Base-by-base conservation (phyloP, 208 protist species). In the Leishmania gerbilli region DNA sequence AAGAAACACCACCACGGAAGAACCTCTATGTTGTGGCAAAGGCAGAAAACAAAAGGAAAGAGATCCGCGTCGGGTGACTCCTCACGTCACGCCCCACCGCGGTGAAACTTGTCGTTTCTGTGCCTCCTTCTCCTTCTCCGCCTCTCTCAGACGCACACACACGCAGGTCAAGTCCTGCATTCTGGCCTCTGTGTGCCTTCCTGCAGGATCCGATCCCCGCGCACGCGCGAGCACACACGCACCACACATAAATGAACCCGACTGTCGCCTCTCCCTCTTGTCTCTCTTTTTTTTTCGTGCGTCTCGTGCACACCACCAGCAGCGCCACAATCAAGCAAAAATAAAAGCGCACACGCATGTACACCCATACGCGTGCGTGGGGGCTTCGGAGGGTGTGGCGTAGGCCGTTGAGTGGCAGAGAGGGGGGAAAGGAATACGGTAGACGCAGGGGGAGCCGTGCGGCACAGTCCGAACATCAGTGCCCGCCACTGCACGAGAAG, bases 21-120 rank as follows among this genome's bases (percentile, higher is more conserved):
- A 77, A 21, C 24, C 34, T 77, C 74, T 51, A 51, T 77, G 74
- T 21, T 24, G 56, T 27, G n/a, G 40, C 56, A 78, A 56, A 64
- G 64, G 68, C 69, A 81, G 42, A 86, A 69, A 79, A 77, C 51
- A 53, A 82, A 65, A 55, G 78, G 21, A 62, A 79, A 72, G 49
- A 24, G 13, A 15, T 74, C 1, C 68, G 49, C 11, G 62, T 19
- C 6, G 11, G 37, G 55, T 37, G 27, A 1, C 45, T 37, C 45
- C 7, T 34, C 47, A 51, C 8, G 69, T 19, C 45, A 74, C 27
- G 69, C 69, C 49, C 49, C 21, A 17, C 69, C 13, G 47, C 69
- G 3, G 67, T 49, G 21, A 17, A 31, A 37, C 40, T 72, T n/a
- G 19, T 34, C 31, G 58, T 31, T 8, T 24, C 1, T 40, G 31